phyloP scores from a whole-genome alignment of 306 rosid species.

The Styphnolobium japonicum region DNA sequence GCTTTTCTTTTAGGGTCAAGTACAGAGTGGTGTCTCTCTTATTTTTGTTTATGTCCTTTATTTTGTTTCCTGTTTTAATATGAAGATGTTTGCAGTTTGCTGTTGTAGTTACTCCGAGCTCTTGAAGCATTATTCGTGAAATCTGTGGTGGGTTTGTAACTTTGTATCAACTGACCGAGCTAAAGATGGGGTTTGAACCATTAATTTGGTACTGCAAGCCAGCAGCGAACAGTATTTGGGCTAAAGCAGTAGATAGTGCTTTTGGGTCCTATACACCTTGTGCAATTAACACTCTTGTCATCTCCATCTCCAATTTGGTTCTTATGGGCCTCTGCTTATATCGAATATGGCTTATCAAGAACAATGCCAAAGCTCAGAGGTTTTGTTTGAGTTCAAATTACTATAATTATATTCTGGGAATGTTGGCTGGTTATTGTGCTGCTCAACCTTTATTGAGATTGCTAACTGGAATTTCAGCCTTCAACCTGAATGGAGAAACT shows the following conservation, averaged over 20 bases:
- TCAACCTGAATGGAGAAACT: slow-evolving; percentile 46
- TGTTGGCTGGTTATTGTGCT: slow-evolving; percentile 57
- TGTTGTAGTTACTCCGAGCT: slow-evolving; percentile 22
- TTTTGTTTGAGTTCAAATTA: slow-evolving; percentile 58
- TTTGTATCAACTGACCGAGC: slow-evolving; percentile 9
- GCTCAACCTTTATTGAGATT: slow-evolving; percentile 64
- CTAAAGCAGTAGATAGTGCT: slow-evolving; percentile 50
- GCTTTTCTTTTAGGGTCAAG: background rate
- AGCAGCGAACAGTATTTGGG: slow-evolving; percentile 57
- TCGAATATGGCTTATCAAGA: slow-evolving; percentile 55
- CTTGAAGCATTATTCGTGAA: slow-evolving; percentile 1
- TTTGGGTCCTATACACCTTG: slow-evolving; percentile 89
- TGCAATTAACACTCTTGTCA: slow-evolving; percentile 66
- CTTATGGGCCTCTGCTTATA: slow-evolving; percentile 60
- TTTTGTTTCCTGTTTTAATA: background rate
- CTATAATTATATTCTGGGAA: slow-evolving; percentile 54
- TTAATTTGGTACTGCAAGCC: slow-evolving; percentile 83
- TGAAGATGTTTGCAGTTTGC: slow-evolving; percentile 11
- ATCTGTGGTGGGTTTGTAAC: background rate
- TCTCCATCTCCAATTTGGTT: slow-evolving; percentile 65
- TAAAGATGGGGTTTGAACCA: slow-evolving; percentile 55
- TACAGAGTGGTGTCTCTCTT: background rate
- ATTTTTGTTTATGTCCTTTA: background rate
- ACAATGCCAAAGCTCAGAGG: slow-evolving; percentile 49
- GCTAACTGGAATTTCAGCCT: slow-evolving; percentile 48